These are phyloP conservation scores for Phytophthora pluvialis DNA, from an alignment of 352 stramenopile species.

Conservation along the genomic window DNA sequence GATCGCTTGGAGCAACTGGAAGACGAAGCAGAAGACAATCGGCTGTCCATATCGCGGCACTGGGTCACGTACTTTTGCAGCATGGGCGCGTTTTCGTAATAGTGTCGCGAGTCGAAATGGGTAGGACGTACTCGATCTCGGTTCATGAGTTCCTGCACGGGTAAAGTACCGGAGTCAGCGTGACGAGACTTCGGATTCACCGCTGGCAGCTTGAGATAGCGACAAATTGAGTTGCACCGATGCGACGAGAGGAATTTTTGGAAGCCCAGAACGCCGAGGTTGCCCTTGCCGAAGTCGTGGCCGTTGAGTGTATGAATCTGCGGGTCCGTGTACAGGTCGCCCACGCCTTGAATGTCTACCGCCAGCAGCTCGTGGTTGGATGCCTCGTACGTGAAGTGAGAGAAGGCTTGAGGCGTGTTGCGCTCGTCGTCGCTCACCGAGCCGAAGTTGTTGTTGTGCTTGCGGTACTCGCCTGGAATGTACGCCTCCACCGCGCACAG, in stretches of 20 bases:
- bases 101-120: conserved; percentile 86
- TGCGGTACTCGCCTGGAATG: conserved; percentile 85
- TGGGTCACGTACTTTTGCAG: conserved; percentile 87
- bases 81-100: conserved; percentile 88
- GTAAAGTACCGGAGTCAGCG: conserved; percentile 74
- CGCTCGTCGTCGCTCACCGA: conserved; percentile 86
- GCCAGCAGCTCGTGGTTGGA: conserved; percentile 92
- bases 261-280: conserved; percentile 83
- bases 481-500: conserved; percentile 84
- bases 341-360: conserved; percentile 95
- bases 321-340: conserved; percentile 96
- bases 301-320: conserved; percentile 91
- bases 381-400: conserved; percentile 94
- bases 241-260: conserved; percentile 90
- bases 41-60: conserved; percentile 55
- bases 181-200: conserved; percentile 85
- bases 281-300: conserved; percentile 89
- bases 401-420: conserved; percentile 92
- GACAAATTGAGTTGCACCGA: conserved; percentile 90
- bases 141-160: conserved; percentile 86
- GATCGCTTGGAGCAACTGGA: conserved; percentile 30
- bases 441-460: conserved; percentile 91
- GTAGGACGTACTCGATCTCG: conserved; percentile 67
- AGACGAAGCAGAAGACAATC: conserved; percentile 39
- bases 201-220: conserved; percentile 82